A percentile compares a stretch with the other conserved stretches of the same genome.
Evolutionary conservation across 331 rosid genomes (phyloP).

Genomic region (Acacia pycnantha): DNA sequence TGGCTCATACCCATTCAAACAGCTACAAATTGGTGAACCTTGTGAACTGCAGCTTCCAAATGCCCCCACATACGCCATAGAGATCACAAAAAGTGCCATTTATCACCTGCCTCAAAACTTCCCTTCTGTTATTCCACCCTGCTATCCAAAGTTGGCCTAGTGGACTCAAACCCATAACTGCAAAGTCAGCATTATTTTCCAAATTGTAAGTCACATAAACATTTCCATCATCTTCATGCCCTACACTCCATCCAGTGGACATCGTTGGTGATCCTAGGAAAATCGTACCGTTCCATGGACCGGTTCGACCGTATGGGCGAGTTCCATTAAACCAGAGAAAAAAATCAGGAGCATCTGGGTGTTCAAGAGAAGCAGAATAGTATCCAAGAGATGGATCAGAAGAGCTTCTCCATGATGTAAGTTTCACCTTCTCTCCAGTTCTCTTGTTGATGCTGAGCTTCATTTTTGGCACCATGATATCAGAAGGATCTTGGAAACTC

Average conservation of each 20-base stretch:
- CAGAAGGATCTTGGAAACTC: conserved; percentile 33
- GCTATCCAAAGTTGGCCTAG: not conserved
- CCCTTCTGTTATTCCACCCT: not conserved
- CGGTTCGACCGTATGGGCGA: not conserved
- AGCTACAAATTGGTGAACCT: conserved; percentile 26
- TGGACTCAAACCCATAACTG: not conserved
- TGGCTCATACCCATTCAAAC: conserved; percentile 38
- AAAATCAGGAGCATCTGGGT: not conserved
- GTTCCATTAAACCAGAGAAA: conserved; percentile 3
- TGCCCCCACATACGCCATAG: not conserved
- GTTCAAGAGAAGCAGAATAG: not conserved
- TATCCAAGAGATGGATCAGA: not conserved
- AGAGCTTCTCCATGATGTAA: conserved; percentile 13
- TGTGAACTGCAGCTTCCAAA: conserved; percentile 30
- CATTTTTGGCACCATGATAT: not conserved
- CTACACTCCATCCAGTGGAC: not conserved
- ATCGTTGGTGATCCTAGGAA: conserved; percentile 13
- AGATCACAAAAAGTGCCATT: not conserved
- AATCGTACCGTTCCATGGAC: conserved; percentile 27
- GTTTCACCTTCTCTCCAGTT: conserved; percentile 12
- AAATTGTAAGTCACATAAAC: not conserved
- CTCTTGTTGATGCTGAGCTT: conserved; percentile 8
- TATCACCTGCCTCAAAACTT: not conserved
- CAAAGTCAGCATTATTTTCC: not conserved
- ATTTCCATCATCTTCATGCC: not conserved